Conservation (phyloP, 2,329 filamentous ascomycete species). For the Beauveria varroae region DNA sequence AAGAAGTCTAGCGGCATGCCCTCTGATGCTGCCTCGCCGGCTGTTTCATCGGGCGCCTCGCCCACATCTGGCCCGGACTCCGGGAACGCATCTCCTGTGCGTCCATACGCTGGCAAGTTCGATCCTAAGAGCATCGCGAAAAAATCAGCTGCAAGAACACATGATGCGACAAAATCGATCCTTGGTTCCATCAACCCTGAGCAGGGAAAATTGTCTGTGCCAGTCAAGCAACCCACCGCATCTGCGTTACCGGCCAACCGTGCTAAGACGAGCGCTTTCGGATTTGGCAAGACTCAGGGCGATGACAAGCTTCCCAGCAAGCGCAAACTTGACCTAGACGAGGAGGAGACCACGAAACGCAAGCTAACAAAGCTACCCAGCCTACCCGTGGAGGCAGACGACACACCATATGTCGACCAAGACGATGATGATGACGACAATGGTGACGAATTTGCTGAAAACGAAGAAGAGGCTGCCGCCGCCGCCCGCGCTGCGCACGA, state of each 20-base stretch:
- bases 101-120: constrained; percentile 69
- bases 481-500: constrained; percentile 81
- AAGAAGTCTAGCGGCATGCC: constrained; percentile 51
- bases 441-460: constrained; percentile 68
- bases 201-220: constrained; percentile 25
- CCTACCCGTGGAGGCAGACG: constrained; percentile 58
- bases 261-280: constrained; percentile 75
- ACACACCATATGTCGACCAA: constrained; percentile 53
- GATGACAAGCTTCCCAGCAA: constrained; percentile 61
- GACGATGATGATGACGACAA: constrained; percentile 67
- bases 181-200: constrained; percentile 40
- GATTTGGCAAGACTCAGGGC: constrained; percentile 60
- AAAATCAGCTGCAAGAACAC: constrained; percentile 57
- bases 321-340: constrained; percentile 74
- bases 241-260: constrained; percentile 59
- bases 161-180: constrained; percentile 40
- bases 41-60: constrained; percentile 42
- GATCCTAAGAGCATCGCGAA: constrained; percentile 82
- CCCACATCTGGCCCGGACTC: constrained; percentile 36
- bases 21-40: constrained; percentile 37
- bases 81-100: constrained; percentile 42
- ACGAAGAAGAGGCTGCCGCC: constrained; percentile 80
- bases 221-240: constrained; percentile 30
- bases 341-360: constrained; percentile 78
- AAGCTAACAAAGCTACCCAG: constrained; percentile 88